phyloP scores from a whole-genome alignment of 805 yeast species.

The Scheffersomyces stipitis region DNA sequence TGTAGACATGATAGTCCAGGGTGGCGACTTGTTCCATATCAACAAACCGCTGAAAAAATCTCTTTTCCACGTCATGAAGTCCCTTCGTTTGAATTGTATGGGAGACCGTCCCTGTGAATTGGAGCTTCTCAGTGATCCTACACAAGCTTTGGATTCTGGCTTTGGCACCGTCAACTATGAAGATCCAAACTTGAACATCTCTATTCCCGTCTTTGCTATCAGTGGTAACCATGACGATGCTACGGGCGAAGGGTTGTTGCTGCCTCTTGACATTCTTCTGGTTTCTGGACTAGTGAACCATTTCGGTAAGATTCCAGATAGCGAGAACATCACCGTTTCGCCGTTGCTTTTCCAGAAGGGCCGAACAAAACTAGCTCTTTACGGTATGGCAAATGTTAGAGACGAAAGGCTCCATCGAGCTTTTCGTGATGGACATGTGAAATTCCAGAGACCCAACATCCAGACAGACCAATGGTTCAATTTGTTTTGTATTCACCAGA shows the following conservation, averaged over 20 bases:
- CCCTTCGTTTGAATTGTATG: constrained; percentile 69
- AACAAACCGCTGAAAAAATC: constrained; percentile 89
- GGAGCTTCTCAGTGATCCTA: constrained; percentile 79
- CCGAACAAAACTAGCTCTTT: constrained; percentile 73
- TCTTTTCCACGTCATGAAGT: constrained; percentile 74
- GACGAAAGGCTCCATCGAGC: constrained; percentile 86
- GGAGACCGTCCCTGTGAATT: constrained; percentile 87
- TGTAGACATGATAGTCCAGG: constrained; percentile 86
- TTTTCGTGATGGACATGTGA: constrained; percentile 77
- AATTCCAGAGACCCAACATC: constrained; percentile 68
- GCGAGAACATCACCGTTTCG: constrained; percentile 67
- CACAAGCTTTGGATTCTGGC: constrained; percentile 57
- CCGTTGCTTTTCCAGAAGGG: constrained; percentile 88
- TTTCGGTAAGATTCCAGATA: constrained; percentile 78
- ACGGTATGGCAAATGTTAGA: constrained; percentile 84
- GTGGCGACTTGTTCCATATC: constrained; percentile 90
- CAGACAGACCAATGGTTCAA: constrained; percentile 74
- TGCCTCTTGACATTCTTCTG: constrained; percentile 83
- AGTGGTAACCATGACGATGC: constrained; percentile 98
- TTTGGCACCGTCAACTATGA: constrained; percentile 78
- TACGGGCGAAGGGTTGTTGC: constrained; percentile 77
- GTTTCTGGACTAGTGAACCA: constrained; percentile 85
- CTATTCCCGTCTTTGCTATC: constrained; percentile 88
- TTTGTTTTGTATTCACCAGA: constrained; percentile 86
- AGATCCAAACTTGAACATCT: constrained; percentile 85